phyloP scores from a whole-genome alignment of 768 basidiomycete genomes.

The Phylloporus scabripes region DNA sequence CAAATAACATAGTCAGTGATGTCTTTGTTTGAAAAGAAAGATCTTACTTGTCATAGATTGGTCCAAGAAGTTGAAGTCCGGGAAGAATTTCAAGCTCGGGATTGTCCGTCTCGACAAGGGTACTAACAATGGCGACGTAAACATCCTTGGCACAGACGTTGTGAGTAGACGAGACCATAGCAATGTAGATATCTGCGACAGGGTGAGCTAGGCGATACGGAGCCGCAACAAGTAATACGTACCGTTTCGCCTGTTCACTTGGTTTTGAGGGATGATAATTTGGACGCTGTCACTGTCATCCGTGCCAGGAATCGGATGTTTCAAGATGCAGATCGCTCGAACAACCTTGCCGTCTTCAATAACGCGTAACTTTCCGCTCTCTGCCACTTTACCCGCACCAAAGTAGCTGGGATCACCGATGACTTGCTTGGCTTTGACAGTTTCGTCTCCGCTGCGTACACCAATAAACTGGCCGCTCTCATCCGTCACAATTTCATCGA shows the following conservation, averaged over 20 bases:
- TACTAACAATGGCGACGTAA: constrained; percentile 96
- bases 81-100: constrained; percentile 93
- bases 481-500: constrained; percentile 87
- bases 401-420: constrained; percentile 99
- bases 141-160: constrained; percentile 96
- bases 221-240: constrained; percentile 23
- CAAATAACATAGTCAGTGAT: constrained; percentile 8
- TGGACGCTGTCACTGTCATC: constrained; percentile 94
- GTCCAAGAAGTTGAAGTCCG: constrained; percentile 85
- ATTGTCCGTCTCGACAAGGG: constrained; percentile 90
- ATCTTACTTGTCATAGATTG: constrained; percentile 87
- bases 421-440: constrained; percentile 94
- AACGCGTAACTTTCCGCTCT: constrained; percentile 78
- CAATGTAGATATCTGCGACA: constrained; percentile 90
- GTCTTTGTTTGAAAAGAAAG: background rate
- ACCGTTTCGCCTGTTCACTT: constrained; percentile 91
- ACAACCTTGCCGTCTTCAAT: constrained; percentile 93
- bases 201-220: constrained; percentile 3
- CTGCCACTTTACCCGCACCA: constrained; percentile 58
- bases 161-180: constrained; percentile 94
- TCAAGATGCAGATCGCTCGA: constrained; percentile 94
- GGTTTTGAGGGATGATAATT: constrained; percentile 98
- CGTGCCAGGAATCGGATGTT: constrained; percentile 97
- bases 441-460: constrained; percentile 84
- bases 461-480: constrained; percentile 86